Base-by-base conservation (phyloP, 352 stramenopile genomes). In the Pelagophyceae sp. region DNA sequence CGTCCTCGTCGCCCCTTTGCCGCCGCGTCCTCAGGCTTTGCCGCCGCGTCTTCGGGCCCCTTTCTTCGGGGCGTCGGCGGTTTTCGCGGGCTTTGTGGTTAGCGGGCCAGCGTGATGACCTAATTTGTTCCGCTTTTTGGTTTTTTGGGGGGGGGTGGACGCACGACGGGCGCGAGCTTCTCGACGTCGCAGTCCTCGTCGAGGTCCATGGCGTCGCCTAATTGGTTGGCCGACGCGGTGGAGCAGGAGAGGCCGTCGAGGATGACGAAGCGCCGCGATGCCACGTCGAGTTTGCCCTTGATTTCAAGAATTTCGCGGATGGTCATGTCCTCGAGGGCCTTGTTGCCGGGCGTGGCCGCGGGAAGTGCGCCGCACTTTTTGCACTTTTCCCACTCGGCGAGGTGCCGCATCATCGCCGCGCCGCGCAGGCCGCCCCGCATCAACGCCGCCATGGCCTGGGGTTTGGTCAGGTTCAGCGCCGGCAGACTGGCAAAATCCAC, bases 241-340 rank as follows among this genome's bases (percentile, higher is more conserved):
- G 67, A 60, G 67, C 67, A 74, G 35, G 67, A 74, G 17, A 74
- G 67, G 35, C 67, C 67, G 38, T 74, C 37, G 33, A 74, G 38
- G n/a, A 74, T 11, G 17, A 74, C 67, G 67, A 33, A 37, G 6
- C 33, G 31, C 5, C 38, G 33, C 35, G 5, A 17, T 2, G 35
- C 11, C 11, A 74, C 35, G 35, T 74, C 19, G 15, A 74, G 27
- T 11, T 74, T 51, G 67, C 67, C 67, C 67, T 74, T 74, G 67
- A 54, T 1, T n/a, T 74, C 35, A 23, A 74, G 67, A n/a, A 74
- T 74, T 5, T 51, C 67, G 2, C n/a, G 11, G 2, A 74, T 31
- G 17, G 67, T 74, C 67, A 74, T 51, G 35, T 74, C 67, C 35
- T 2, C 33, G 2, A 37, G 11, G 1, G 35, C 31, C 29, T 3